A percentile compares a stretch with the other conserved stretches of the same genome.
phyloP scores from a whole-genome alignment of 176 grass and related monocot species.

The Secale cereale region DNA sequence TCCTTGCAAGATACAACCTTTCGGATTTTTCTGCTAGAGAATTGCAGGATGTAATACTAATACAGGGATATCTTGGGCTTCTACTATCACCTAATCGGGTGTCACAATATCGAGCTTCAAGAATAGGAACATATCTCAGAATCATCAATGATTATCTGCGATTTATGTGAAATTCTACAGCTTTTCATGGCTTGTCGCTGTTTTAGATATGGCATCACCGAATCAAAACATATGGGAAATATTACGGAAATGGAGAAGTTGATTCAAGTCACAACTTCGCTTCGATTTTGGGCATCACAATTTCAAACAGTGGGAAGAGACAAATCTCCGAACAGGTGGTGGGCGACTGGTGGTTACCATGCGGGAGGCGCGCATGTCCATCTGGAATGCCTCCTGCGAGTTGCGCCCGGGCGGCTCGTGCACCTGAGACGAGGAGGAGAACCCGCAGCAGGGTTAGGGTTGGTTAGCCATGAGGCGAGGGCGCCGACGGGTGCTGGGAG shows the following conservation, averaged over 20 bases:
- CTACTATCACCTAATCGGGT: neutral
- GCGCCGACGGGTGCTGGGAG: neutral
- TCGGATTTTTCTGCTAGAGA: neutral
- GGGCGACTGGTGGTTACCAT: neutral
- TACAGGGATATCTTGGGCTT: neutral
- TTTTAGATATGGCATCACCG: no score
- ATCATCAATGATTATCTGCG: no score
- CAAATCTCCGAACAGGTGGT: neutral
- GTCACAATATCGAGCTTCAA: neutral
- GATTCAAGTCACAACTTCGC: neutral
- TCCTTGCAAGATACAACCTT: neutral
- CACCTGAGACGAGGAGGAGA: constrained; percentile 34
- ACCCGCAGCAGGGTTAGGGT: neutral
- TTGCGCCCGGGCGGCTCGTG: constrained; percentile 73
- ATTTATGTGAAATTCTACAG: neutral
- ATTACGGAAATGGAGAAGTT: no score
- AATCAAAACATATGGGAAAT: no score
- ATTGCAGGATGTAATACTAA: neutral
- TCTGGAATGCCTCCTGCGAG: constrained; percentile 77
- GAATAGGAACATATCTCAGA: neutral
- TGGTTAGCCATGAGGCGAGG: neutral
- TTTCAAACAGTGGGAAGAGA: neutral
- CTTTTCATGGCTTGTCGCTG: neutral
- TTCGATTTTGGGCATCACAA: neutral
- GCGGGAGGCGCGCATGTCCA: constrained; percentile 55